Conservation (phyloP, 2,329 filamentous ascomycete species). For the Sporothrix sp. region DNA sequence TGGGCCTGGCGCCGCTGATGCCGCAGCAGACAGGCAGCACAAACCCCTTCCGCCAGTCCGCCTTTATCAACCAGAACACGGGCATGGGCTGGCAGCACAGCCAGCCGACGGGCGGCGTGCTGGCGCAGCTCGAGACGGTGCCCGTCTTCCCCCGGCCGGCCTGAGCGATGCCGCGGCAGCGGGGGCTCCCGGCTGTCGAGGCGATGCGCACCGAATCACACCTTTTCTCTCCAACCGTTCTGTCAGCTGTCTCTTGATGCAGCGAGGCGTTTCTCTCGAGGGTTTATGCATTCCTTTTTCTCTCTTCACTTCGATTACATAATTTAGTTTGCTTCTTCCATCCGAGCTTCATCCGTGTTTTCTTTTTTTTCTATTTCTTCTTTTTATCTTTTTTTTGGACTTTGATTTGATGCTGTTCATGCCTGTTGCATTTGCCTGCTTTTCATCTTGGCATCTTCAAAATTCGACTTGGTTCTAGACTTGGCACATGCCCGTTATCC, state of each 20-base stretch:
- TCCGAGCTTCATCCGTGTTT: no score
- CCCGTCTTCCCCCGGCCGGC: slow-evolving; percentile 78
- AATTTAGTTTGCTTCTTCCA: neutral
- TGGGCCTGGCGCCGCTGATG: slow-evolving; percentile 39
- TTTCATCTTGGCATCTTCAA: neutral
- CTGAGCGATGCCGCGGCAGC: slow-evolving; percentile 52
- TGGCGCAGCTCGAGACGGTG: slow-evolving; percentile 70
- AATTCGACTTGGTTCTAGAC: neutral
- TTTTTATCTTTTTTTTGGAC: neutral
- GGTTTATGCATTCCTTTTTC: neutral
- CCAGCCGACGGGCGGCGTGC: slow-evolving; percentile 67
- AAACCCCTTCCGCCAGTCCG: slow-evolving; percentile 88
- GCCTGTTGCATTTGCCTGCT: neutral
- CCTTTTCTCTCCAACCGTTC: slow-evolving; percentile 3
- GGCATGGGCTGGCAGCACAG: slow-evolving; percentile 81
- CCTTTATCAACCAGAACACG: slow-evolving; percentile 80
- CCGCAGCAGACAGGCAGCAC: slow-evolving; percentile 80
- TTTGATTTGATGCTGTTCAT: neutral
- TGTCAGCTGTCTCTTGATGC: slow-evolving; percentile 8
- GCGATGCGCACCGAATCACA: no score
- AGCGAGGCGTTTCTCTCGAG: slow-evolving; percentile 15
- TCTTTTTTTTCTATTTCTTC: neutral
- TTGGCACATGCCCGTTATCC: no score
- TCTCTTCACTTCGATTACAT: neutral
- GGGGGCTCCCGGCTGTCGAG: no score